Base-by-base conservation (phyloP, 352 stramenopile genomes). In the Phytophthora fragariae region DNA sequence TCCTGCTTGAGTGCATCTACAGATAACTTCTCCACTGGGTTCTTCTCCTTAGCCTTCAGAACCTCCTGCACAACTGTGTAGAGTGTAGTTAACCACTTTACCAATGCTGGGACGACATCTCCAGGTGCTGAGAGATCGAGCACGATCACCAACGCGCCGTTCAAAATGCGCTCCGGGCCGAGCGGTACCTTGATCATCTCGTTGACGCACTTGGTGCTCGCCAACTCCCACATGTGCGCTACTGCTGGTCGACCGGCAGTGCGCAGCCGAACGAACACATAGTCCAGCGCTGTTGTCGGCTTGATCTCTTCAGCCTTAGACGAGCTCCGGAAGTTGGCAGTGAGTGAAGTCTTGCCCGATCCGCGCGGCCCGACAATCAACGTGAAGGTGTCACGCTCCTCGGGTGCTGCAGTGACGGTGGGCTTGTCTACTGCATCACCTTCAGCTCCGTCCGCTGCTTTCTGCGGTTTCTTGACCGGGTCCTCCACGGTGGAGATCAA, bases 171-270 rank as follows among this genome's bases (percentile, higher is more conserved):
- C 39, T 96, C 86, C 0, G 89, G 78, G 7, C 85, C 85, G 0
- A 98, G 82, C 2, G 92, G 91, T 17, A 98, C 85, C 64, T 82
- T 80, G 44, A 98, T 87, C 75, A 98, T 94, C 52, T 97, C 90
- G 7, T 75, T 82, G 17, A 97, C 74, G 50, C 85, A 93, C 50
- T 92, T 92, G 56, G 81, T 77, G 11, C 84, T 89, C 11, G 92
- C 93, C 35, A 98, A 86, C 76, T 98, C 94, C 94, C 93, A 98
- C 69, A 98, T 96, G 65, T 98, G 91, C 19, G 93, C 92, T 2
- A 98, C 88, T 33, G 69, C 70, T 27, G 71, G 66, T 44, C 64
- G 74, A 4, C 68, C 73, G 57, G 62, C 70, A 70, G 85, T 85
- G 69, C 93, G 96, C 24, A 92, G 76, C 3, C 92, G 89, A 56